Percentiles rank a stretch among this genome's conserved stretches.
Conservation (phyloP, 164 flowering plant genomes). For the Stephania japonica region DNA sequence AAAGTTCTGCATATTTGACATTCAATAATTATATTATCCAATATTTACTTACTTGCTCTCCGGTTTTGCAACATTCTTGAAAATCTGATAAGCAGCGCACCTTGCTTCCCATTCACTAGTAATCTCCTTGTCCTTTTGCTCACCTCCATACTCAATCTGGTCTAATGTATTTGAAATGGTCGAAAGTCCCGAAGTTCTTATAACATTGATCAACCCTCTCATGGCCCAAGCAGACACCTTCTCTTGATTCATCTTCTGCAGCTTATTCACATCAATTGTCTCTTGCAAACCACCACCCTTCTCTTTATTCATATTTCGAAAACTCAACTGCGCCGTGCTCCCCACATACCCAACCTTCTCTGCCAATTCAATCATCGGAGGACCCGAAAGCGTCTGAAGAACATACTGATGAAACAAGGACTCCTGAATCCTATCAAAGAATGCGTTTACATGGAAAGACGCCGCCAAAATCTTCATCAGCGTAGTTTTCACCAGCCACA, state of each 20-base stretch:
- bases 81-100: constrained; percentile 58
- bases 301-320: constrained; percentile 28
- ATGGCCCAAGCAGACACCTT: constrained; percentile 85
- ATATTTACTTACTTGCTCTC: constrained; percentile 49
- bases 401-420: constrained; percentile 73
- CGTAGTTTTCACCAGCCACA: constrained; percentile 71
- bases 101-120: constrained; percentile 76
- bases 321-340: constrained; percentile 46
- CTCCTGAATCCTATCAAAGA: constrained; percentile 85
- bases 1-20: neutral
- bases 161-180: constrained; percentile 49
- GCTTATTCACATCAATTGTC: constrained; percentile 60
- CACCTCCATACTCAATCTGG: constrained; percentile 31
- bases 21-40: neutral
- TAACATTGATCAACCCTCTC: constrained; percentile 50
- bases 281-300: constrained; percentile 34
- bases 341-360: constrained; percentile 22
- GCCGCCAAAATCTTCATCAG: constrained; percentile 60
- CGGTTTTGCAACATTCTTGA: constrained; percentile 73
- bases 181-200: constrained; percentile 47
- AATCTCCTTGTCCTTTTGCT: constrained; percentile 48
- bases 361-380: constrained; percentile 52
- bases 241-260: constrained; percentile 53
- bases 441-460: constrained; percentile 56
- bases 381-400: constrained; percentile 66